phyloP scores from a whole-genome alignment of 2,329 filamentous ascomycete species.

The Calcarisporium arbuscula region DNA sequence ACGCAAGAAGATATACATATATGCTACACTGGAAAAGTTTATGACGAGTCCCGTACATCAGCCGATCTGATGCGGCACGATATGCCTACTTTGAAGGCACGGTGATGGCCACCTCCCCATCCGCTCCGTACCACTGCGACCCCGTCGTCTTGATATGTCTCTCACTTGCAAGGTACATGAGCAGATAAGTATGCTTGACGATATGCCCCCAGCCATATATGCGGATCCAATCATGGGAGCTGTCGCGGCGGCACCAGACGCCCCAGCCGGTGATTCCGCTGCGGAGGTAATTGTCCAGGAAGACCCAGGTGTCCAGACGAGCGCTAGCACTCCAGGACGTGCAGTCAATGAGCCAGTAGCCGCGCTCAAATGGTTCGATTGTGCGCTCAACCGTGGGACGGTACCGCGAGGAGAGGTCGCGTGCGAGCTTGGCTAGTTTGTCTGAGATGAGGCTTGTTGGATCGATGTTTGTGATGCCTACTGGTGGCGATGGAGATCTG shows the following conservation, averaged over 20 bases:
- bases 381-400: constrained; percentile 31
- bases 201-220: constrained; percentile 76
- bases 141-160: constrained; percentile 52
- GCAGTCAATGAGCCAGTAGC: constrained; percentile 67
- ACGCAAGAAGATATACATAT: no score
- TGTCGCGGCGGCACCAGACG: constrained; percentile 46
- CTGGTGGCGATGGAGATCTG: constrained; percentile 45
- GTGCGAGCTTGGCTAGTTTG: constrained; percentile 43
- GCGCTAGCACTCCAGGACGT: constrained; percentile 42
- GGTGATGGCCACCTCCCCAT: constrained; percentile 45
- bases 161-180: constrained; percentile 67
- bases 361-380: constrained; percentile 58
- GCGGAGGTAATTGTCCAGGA: constrained; percentile 52
- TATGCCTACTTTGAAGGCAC: constrained; percentile 22
- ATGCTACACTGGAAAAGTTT: constrained; percentile 3
- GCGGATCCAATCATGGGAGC: constrained; percentile 42
- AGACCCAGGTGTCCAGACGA: constrained; percentile 54
- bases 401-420: constrained; percentile 47
- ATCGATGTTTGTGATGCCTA: constrained; percentile 38
- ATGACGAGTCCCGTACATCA: no score
- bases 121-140: constrained; percentile 60
- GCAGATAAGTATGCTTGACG: constrained; percentile 64
- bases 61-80: no score
- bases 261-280: constrained; percentile 61
- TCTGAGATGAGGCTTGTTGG: constrained; percentile 49